phyloP scores from a whole-genome alignment of 129 eudicot genomes.

The Mikania micrantha region DNA sequence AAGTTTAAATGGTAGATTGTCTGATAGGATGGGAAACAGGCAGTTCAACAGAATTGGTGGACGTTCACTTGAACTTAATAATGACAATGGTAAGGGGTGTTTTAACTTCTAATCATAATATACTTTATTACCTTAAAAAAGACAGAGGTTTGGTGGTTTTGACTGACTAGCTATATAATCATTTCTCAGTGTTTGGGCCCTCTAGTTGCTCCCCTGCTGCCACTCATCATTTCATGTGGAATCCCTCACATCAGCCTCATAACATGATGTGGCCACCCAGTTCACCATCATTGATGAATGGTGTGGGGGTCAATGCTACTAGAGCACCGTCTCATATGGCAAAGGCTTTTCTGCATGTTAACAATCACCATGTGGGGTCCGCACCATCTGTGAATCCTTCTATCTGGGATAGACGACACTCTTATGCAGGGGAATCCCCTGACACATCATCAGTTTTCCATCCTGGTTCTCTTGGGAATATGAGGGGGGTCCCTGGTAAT shows the following conservation, averaged over 20 bases:
- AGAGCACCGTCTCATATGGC: slow-evolving; percentile 67
- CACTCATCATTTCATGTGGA: slow-evolving; percentile 78
- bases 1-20: slow-evolving; percentile 35
- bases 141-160: background rate
- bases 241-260: slow-evolving; percentile 50
- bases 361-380: slow-evolving; percentile 75
- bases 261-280: slow-evolving; percentile 65
- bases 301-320: slow-evolving; percentile 40
- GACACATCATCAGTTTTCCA: slow-evolving; percentile 54
- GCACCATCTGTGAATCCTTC: slow-evolving; percentile 79
- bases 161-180: background rate
- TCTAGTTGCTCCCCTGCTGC: slow-evolving; percentile 37
- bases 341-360: slow-evolving; percentile 47
- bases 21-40: slow-evolving; percentile 48
- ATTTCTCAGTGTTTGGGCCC: slow-evolving; percentile 54
- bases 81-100: slow-evolving; percentile 41
- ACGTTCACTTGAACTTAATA: background rate
- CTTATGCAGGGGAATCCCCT: slow-evolving; percentile 67
- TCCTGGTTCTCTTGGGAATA: slow-evolving; percentile 75
- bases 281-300: slow-evolving; percentile 64
- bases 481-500: slow-evolving; percentile 62
- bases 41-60: slow-evolving; percentile 44
- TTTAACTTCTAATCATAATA: background rate
- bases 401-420: slow-evolving; percentile 71
- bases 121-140: background rate